Percentiles rank a stretch among this genome's conserved stretches.
Conservation (phyloP, 164 flowering plant genomes). For the Magnolia sinica region DNA sequence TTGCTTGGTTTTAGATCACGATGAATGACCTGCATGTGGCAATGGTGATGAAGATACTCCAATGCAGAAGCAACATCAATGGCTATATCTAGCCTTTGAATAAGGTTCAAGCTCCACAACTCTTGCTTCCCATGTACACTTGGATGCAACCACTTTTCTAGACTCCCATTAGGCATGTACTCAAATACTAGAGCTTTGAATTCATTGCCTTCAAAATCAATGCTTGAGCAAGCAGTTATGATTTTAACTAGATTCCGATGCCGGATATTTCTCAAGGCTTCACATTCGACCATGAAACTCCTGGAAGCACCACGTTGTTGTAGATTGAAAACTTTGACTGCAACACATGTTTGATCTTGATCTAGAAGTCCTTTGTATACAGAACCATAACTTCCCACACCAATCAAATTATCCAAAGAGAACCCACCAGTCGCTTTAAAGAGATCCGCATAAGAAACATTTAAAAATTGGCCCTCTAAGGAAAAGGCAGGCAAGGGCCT, state of each 20-base stretch:
- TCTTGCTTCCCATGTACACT: background rate
- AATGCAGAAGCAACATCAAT: slow-evolving; percentile 4
- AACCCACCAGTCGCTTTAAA: slow-evolving; percentile 5
- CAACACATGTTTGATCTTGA: slow-evolving; percentile 15
- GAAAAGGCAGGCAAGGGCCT: background rate
- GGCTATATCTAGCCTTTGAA: slow-evolving; percentile 1
- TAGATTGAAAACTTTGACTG: slow-evolving; percentile 35
- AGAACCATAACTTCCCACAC: slow-evolving; percentile 28
- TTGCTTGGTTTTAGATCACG: slow-evolving; percentile 8
- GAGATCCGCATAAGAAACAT: slow-evolving; percentile 3
- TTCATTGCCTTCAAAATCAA: slow-evolving; percentile 25
- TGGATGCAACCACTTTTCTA: slow-evolving; percentile 25
- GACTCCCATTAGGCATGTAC: slow-evolving; percentile 30
- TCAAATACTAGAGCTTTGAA: slow-evolving; percentile 28
- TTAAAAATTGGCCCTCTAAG: background rate
- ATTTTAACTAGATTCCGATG: slow-evolving; percentile 32
- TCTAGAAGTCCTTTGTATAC: slow-evolving; percentile 27
- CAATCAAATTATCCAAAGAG: slow-evolving; percentile 24
- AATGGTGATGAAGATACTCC: slow-evolving; percentile 7
- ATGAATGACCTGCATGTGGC: background rate
- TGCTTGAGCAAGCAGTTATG: slow-evolving; percentile 30
- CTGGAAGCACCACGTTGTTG: slow-evolving; percentile 14
- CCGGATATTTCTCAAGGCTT: slow-evolving; percentile 26
- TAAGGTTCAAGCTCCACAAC: background rate
- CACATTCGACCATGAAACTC: slow-evolving; percentile 34